phyloP scores from a whole-genome alignment of 2,329 filamentous ascomycete species.

The Domatiomyces catenatus region DNA sequence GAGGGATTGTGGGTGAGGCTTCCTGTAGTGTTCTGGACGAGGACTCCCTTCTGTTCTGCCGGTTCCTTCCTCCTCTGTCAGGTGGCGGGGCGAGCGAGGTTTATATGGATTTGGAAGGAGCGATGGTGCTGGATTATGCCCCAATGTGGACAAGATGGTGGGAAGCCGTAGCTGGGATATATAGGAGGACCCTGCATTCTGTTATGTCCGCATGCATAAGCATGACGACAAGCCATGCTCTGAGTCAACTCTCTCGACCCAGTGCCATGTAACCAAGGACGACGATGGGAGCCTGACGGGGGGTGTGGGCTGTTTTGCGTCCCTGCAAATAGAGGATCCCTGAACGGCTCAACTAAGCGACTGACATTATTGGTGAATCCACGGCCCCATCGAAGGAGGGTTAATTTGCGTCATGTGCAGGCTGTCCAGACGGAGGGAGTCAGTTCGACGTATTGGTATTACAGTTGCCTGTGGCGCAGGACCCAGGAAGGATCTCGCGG shows the following conservation, averaged over 20 bases:
- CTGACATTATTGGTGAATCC: neutral
- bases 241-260: neutral
- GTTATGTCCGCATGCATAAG: neutral
- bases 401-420: neutral
- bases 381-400: neutral
- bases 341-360: neutral
- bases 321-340: neutral
- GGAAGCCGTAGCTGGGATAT: neutral
- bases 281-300: neutral
- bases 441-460: neutral
- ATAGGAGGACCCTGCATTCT: neutral
- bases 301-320: neutral
- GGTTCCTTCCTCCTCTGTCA: too few species aligned
- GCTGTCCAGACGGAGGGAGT: neutral
- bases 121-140: neutral
- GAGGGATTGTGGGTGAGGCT: neutral
- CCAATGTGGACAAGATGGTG: neutral
- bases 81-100: too few species aligned
- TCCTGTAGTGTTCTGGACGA: too few species aligned
- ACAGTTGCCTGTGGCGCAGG: neutral
- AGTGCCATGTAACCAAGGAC: neutral
- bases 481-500: neutral
- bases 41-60: too few species aligned
- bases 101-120: neutral
- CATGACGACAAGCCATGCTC: neutral